Conservation (phyloP, 2,329 filamentous ascomycete genomes). For the Fusarium sp. region DNA sequence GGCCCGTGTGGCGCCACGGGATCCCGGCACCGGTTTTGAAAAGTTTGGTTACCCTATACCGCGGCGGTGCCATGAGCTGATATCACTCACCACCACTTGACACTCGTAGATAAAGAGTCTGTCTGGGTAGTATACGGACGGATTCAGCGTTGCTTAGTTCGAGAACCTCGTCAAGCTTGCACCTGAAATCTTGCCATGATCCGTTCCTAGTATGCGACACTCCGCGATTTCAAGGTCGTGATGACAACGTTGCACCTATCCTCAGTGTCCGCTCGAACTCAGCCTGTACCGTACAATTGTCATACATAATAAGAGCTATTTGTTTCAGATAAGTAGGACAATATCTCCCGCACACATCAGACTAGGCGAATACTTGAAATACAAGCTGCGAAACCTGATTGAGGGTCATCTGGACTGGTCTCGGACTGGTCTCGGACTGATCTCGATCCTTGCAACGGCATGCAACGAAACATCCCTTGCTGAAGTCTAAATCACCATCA, state of each 20-base stretch:
- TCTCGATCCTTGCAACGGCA: conserved; percentile 23
- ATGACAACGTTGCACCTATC: neutral
- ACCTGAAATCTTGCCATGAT: neutral
- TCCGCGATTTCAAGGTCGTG: neutral
- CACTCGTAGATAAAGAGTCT: neutral
- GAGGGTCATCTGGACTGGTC: neutral
- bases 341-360: neutral
- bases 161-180: neutral
- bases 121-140: neutral
- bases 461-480: conserved; percentile 12
- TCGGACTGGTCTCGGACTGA: neutral
- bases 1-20: neutral
- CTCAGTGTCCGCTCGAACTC: neutral
- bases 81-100: neutral
- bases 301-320: neutral
- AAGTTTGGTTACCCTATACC: neutral
- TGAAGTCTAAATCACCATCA: neutral
- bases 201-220: neutral
- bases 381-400: neutral
- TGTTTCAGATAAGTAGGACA: neutral
- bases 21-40: neutral
- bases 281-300: neutral
- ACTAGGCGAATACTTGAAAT: neutral
- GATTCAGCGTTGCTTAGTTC: neutral
- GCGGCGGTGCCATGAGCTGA: neutral